These are phyloP conservation scores for Knoxia roxburghii DNA, from an alignment of 257 asterid species.

Conservation along the genomic window DNA sequence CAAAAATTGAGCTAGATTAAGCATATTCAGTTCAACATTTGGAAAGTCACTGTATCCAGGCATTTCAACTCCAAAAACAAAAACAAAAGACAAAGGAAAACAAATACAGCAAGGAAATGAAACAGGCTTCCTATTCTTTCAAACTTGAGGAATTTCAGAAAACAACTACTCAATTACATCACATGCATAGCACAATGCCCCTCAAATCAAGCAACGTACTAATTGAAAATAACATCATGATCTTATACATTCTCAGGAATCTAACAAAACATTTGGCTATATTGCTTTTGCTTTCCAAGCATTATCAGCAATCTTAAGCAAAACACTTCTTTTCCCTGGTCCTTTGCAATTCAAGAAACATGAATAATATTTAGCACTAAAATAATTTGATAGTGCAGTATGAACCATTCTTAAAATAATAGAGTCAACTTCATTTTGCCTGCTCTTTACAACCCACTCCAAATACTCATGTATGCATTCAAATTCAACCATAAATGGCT, in stretches of 20 bases:
- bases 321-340: neutral
- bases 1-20: neutral
- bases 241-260: neutral
- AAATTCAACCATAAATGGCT: constrained; percentile 1
- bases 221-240: neutral
- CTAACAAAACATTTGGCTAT: neutral
- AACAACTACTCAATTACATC: neutral
- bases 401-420: neutral
- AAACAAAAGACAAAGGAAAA: neutral
- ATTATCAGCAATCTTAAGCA: neutral
- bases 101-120: neutral
- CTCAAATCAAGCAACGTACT: neutral
- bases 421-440: neutral
- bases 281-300: neutral
- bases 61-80: no score
- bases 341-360: neutral
- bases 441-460: neutral
- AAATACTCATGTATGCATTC: neutral
- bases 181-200: neutral
- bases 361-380: neutral
- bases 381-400: neutral
- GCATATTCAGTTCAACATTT: neutral
- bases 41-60: neutral
- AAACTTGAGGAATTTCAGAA: neutral
- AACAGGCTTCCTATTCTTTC: neutral